A percentile compares a stretch with the other conserved stretches of the same genome.
These are phyloP conservation scores for Polytrichum commune DNA, from an alignment of 225 moss, liverwort and hornwort genomes.

Conservation along the genomic window DNA sequence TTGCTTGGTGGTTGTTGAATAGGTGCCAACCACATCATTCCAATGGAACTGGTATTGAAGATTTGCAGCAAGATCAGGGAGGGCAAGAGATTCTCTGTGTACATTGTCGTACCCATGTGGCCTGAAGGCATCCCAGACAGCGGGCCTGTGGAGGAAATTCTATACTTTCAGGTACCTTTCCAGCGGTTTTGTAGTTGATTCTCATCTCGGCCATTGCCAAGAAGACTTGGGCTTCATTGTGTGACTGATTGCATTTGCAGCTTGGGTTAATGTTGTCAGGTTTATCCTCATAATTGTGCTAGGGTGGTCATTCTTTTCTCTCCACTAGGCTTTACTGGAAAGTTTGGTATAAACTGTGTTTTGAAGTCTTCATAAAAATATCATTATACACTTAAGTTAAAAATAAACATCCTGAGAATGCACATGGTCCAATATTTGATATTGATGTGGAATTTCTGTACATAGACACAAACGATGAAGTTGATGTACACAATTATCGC, in stretches of 20 bases:
- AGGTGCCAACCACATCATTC: constrained; percentile 96
- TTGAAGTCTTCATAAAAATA: neutral
- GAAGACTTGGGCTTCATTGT: no score
- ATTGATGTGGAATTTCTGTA: neutral
- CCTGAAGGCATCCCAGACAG: constrained; percentile 83
- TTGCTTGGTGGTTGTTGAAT: neutral
- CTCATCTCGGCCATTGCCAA: no score
- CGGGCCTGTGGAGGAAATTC: constrained; percentile 77
- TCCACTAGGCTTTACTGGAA: neutral
- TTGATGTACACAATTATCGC: constrained; percentile 91
- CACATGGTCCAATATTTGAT: neutral
- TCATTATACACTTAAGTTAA: neutral
- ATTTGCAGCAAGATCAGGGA: constrained; percentile 82
- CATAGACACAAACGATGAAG: constrained; percentile 80
- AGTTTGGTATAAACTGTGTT: neutral
- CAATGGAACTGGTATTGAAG: constrained; percentile 83
- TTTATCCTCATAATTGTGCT: no score
- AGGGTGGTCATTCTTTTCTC: neutral
- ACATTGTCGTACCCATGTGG: constrained; percentile 86
- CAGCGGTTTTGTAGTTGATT: neutral
- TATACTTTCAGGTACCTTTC: constrained; percentile 73
- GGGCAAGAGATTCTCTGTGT: constrained; percentile 74
- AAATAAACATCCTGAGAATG: neutral
- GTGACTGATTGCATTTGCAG: no score
- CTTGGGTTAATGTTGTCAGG: no score